phyloP scores from a whole-genome alignment of 768 basidiomycete species.

The Xanthoconium stramineum region DNA sequence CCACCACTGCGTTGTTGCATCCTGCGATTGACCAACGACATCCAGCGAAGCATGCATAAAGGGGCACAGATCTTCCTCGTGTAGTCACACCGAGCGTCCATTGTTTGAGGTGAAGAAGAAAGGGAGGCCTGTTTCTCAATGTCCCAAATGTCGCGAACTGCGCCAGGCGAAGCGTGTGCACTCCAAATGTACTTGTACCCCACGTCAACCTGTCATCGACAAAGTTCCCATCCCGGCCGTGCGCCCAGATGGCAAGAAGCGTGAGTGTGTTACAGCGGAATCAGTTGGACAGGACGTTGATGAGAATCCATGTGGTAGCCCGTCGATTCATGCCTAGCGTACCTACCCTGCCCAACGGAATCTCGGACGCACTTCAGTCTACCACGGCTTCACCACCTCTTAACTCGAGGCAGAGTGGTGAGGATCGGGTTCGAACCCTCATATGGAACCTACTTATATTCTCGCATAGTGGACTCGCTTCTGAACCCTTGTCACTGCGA shows the following conservation, averaged over 20 bases:
- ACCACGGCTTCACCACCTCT: slow-evolving; percentile 30
- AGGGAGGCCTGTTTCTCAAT: slow-evolving; percentile 89
- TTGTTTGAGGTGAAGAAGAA: slow-evolving; percentile 95
- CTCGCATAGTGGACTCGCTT: slow-evolving; percentile 50
- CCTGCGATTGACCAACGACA: slow-evolving; percentile 10
- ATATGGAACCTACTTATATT: background rate
- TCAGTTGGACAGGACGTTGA: slow-evolving; percentile 15
- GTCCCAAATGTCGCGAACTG: slow-evolving; percentile 77
- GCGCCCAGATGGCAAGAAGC: slow-evolving; percentile 30
- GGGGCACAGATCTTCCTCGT: slow-evolving; percentile 88
- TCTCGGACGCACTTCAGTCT: slow-evolving; percentile 49
- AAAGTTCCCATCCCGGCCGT: slow-evolving; percentile 32
- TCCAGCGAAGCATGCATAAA: slow-evolving; percentile 89
- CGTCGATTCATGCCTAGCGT: slow-evolving; percentile 67
- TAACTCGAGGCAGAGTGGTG: slow-evolving; percentile 52
- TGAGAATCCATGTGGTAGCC: slow-evolving; percentile 37
- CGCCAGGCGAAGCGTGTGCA: slow-evolving; percentile 79
- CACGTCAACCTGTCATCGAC: slow-evolving; percentile 31
- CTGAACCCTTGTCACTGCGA: slow-evolving; percentile 65
- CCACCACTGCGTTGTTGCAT: background rate
- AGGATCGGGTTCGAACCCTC: background rate
- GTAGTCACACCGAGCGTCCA: slow-evolving; percentile 81
- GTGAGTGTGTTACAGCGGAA: slow-evolving; percentile 17
- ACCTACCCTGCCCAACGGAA: slow-evolving; percentile 72
- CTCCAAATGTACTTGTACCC: slow-evolving; percentile 74